Evolutionary conservation across 768 basidiomycete species (phyloP).

Genomic region (Termitomyces sp.): DNA sequence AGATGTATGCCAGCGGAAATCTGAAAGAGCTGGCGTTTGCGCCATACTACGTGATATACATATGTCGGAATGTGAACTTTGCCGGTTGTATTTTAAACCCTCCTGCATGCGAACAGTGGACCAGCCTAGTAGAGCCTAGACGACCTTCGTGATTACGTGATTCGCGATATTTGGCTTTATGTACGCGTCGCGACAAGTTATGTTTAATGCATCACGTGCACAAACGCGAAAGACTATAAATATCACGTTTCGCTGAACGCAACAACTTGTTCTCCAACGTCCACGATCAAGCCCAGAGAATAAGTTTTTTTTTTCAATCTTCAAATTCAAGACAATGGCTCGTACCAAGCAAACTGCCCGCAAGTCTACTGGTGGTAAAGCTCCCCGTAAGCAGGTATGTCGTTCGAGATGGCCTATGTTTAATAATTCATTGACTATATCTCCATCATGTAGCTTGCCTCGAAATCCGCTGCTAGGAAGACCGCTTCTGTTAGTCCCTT

Average conservation of each 20-base stretch:
- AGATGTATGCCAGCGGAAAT: constrained; percentile 40
- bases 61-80: no score
- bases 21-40: constrained; percentile 64
- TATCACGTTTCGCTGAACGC: neutral
- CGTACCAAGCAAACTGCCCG: constrained; percentile 21
- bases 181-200: constrained; percentile 7
- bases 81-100: no score
- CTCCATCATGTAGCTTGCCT: constrained; percentile 15
- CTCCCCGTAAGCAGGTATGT: constrained; percentile 20
- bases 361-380: constrained; percentile 21
- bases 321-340: constrained; percentile 11
- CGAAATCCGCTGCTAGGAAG: constrained; percentile 18
- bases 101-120: no score
- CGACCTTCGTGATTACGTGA: no score
- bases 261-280: constrained; percentile 14
- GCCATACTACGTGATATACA: no score
- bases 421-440: neutral
- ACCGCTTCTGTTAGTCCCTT: constrained; percentile 11
- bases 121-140: no score
- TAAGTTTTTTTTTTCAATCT: neutral
- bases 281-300: constrained; percentile 1
- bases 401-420: no score
- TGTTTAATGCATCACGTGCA: constrained; percentile 19
- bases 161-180: constrained; percentile 3
- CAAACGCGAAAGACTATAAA: constrained; percentile 9